Evolutionary conservation across 1,284 basidiomycete genomes (phyloP).

Genomic region (Afroboletus lepidellus): DNA sequence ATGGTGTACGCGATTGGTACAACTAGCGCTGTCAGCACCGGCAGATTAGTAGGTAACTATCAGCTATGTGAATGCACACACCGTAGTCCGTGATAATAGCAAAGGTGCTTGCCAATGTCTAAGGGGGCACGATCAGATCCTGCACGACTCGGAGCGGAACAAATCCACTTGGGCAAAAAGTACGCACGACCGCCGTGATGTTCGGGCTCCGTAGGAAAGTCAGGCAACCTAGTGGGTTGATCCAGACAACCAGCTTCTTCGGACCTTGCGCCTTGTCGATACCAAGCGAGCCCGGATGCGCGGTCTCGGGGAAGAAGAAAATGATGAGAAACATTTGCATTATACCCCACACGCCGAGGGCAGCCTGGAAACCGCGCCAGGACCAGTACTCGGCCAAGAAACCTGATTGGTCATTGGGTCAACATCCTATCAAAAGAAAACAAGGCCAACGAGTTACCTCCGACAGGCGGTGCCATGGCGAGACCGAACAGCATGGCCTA

Average conservation of each 20-base stretch:
- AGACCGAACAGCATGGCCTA: constrained; percentile 47
- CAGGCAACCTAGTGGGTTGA: constrained; percentile 62
- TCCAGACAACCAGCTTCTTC: constrained; percentile 43
- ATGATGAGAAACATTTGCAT: constrained; percentile 46
- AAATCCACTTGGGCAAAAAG: constrained; percentile 10
- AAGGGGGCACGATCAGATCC: not conserved
- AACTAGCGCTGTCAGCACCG: constrained; percentile 35
- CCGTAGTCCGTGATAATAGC: constrained; percentile 47
- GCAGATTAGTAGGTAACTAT: not conserved
- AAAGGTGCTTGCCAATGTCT: constrained; percentile 43
- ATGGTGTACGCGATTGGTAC: constrained; percentile 35
- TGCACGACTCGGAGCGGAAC: not conserved
- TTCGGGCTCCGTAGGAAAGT: constrained; percentile 58
- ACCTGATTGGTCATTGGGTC: constrained; percentile 30
- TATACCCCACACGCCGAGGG: constrained; percentile 45
- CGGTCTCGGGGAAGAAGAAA: constrained; percentile 70
- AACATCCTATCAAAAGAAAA: not conserved
- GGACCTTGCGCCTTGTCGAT: constrained; percentile 39
- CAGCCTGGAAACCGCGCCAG: constrained; percentile 68
- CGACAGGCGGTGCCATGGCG: constrained; percentile 43
- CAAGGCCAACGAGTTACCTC: constrained; percentile 34
- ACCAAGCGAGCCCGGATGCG: constrained; percentile 49
- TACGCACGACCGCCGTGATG: constrained; percentile 52
- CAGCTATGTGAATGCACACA: constrained; percentile 21
- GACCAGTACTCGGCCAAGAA: constrained; percentile 53